Evolutionary conservation across 495 filamentous ascomycete species (phyloP).

Genomic region (Diplogelasinospora grovesii): DNA sequence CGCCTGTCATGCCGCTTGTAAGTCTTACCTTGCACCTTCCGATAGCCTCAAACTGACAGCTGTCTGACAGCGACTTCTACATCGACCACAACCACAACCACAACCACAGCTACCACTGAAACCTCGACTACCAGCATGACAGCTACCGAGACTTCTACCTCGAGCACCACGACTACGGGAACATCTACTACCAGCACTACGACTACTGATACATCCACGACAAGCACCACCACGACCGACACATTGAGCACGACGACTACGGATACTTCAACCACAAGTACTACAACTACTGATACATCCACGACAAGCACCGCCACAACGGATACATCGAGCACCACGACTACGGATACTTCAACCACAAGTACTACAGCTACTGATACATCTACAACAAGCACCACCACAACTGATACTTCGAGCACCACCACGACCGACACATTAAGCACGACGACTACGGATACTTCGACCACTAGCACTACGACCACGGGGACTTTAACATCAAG

Average conservation of each 20-base stretch:
- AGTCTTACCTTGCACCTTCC: neutral
- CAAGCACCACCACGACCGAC: neutral
- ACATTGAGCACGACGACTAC: neutral
- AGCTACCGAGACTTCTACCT: neutral
- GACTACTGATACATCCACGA: neutral
- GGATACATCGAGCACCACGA: neutral
- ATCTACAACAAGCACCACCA: neutral
- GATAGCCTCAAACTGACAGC: neutral
- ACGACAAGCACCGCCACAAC: neutral
- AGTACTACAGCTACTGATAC: neutral
- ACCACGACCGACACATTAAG: neutral
- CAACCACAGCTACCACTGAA: neutral
- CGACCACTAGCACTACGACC: neutral
- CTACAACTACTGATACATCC: neutral
- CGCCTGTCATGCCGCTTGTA: neutral
- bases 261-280: neutral
- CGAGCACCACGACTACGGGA: neutral
- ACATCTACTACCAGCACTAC: neutral
- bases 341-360: neutral
- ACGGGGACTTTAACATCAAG: neutral
- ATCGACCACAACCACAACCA: neutral
- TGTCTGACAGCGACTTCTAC: neutral
- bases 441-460: neutral
- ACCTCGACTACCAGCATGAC: neutral
- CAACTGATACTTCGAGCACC: neutral